Evolutionary conservation across 1,139 yeast genomes (phyloP), one percentile per base, ranked within the genome.

Genomic region (Eremothecium coryli): DNA sequence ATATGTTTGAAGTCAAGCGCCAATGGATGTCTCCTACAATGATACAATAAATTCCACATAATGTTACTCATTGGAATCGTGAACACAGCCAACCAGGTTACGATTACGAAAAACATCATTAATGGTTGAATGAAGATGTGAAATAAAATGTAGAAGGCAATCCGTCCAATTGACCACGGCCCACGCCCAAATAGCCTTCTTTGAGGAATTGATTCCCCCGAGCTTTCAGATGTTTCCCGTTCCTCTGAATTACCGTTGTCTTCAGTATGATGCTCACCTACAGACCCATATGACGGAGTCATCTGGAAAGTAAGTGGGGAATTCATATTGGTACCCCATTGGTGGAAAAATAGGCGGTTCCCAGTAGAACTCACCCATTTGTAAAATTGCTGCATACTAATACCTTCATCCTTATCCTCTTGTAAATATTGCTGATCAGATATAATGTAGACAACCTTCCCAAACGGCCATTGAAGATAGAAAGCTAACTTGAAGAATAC

Each of bases 61-160:
- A 76, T 76, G 40, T 85, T 85, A 13, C 93, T 77, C 93, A 90
- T 86, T 24, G 98, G 98, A 31, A 90, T 85, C 3, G 95, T 76
- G 56, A 90, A 82, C 1, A 88, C 95, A 24, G 74, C 61, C 25
- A 90, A 56, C 95, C 95, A 90, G 48, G 93, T 73, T 4, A 78
- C 35, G 1, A 72, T 45, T 4, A 82, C 71, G 7, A 85, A 65
- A 1, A 70, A 2, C 23, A 66, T 59, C 18, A 80, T 65, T 4
- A 82, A 51, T 1, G 97, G 97, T 43, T 77, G 82, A 26, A 88
- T 54, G 4, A 82, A 46, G 2, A 71, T 48, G 51, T 88, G 86
- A 54, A 77, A 88, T 49, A 73, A 72, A 3, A 76, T n/a, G 52
- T 77, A 90, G 52, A 86, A 90, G 11, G 78, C 56, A 28, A 88